Evolutionary conservation across 306 rosid genomes (phyloP), one percentile per base, ranked within the genome.

Genomic region (Cicer chorassanicum): DNA sequence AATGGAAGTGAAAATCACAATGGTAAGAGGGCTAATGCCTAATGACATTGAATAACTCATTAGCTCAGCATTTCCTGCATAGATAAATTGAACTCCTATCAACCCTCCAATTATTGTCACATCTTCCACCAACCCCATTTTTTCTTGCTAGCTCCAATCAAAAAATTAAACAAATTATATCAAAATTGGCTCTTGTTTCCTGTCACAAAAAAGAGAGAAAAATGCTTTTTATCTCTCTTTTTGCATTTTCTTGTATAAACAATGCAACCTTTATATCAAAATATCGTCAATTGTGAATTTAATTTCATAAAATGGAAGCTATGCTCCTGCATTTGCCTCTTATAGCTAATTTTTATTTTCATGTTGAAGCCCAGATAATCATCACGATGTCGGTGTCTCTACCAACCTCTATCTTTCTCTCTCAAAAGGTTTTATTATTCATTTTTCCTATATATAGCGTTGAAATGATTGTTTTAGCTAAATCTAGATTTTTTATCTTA

Each of bases 61-160:
- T 64, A 91, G 34, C 29, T 88, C 61, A 11, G 98, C 86, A 16
- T 89, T 85, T 15, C 90, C 96, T 9, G 96, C 94, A 61, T 88
- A 86, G 7, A 87, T 79, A 70, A 89, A 39, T 80, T 93, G 98
- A 15, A 86, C 77, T 59, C 66, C 85, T 6, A 91, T 71, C 73
- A 93, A 82, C 8, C 96, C 97, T 61, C 86, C 88, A 0, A 86
- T 79, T 41, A 89, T 60, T 43, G 41, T 85, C 4, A 72, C 70
- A 51, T 90, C 90, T 80, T 90, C 94, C 40, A 85, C 18, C 39
- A 59, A 12, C 68, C 55, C 57, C 79, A 76, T 70, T 5, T 80
- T 56, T 43, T 48, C 4, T 50, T 66, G 5, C 14, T 9, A 19
- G 8, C 70, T 59, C 45, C 21, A 54, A 74, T 51, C 63, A 67